Evolutionary conservation across 31 red algal genomes (phyloP), one percentile per base, ranked within the genome.

Genomic region (Odonthalia washingtoniensis): DNA sequence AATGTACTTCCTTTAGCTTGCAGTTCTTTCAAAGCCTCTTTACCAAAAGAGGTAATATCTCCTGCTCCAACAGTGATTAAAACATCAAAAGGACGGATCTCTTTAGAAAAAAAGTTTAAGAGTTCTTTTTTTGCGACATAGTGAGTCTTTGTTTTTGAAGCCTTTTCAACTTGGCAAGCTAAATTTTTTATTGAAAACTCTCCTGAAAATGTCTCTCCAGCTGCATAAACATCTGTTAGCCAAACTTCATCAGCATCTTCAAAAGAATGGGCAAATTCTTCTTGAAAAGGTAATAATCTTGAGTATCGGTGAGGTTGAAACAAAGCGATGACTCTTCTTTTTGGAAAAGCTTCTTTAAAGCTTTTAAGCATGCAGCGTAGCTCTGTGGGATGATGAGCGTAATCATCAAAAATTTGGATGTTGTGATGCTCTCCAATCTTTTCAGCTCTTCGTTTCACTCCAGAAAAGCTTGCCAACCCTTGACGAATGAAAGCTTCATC

Each of bases 231-330:
- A 40, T 75, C 72, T 28, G 32, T 75, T 39, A 75, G 27, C 34
- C 27, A 43, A 28, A 75, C 26, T 30, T 41, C 72, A 75, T 75
- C 72, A 37, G 38, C 33, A 32, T 28, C 34, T 28, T 41, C 39
- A 30, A 75, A 41, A 32, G 31, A 32, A 40, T 43, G 36, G 38
- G 72, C 72, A 41, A 75, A 75, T 38, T 35, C 72, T 30, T 75
- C 72, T 28, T 38, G 39, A 43, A 75, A 39, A 43, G 31, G 32
- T 28, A 32, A 39, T 37, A 39, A 38, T 35, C 72, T 32, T 28
- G 34, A 40, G 72, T 75, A 75, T 32, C 72, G 72, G 40, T 75
- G 72, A 30, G 72, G 72, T 43, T 75, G 72, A 75, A 75, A 75
- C 31, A 43, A 28, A 28, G 40, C 72, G 36, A 75, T 39, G 26